These are phyloP conservation scores for Chalaropsis ovoidea DNA, from an alignment of 2,329 filamentous ascomycete species.

Conservation along the genomic window DNA sequence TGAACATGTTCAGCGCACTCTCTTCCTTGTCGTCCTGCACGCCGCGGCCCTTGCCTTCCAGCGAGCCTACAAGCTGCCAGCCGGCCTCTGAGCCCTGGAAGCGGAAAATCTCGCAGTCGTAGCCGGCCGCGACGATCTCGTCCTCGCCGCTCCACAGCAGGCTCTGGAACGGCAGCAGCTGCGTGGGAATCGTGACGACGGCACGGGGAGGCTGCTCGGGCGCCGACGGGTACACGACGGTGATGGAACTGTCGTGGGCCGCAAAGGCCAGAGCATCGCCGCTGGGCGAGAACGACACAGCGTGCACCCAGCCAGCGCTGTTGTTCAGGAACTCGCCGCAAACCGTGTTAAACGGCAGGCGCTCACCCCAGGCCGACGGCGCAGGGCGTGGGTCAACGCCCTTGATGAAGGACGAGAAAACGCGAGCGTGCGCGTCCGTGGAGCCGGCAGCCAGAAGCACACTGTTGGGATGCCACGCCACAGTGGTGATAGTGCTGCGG, in stretches of 20 bases:
- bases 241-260: slow-evolving; percentile 91
- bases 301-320: slow-evolving; percentile 93
- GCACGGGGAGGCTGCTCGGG: slow-evolving; percentile 84
- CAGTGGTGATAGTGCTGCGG: slow-evolving; percentile 86
- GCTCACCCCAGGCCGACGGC: slow-evolving; percentile 84
- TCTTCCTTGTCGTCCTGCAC: slow-evolving; percentile 63
- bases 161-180: slow-evolving; percentile 84
- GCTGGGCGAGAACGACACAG: slow-evolving; percentile 82
- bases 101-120: slow-evolving; percentile 82
- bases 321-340: slow-evolving; percentile 95
- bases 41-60: slow-evolving; percentile 63
- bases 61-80: slow-evolving; percentile 72
- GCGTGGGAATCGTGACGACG: slow-evolving; percentile 81
- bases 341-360: slow-evolving; percentile 94
- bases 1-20: slow-evolving; percentile 94
- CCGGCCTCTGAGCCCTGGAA: slow-evolving; percentile 68
- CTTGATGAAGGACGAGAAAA: slow-evolving; percentile 95
- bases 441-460: slow-evolving; percentile 89
- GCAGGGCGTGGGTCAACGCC: slow-evolving; percentile 79
- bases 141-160: slow-evolving; percentile 84
- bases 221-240: slow-evolving; percentile 84
- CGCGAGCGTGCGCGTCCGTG: slow-evolving; percentile 92
- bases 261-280: slow-evolving; percentile 90
- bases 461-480: slow-evolving; percentile 96
- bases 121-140: slow-evolving; percentile 90